phyloP scores from a whole-genome alignment of 2,329 filamentous ascomycete genomes.

The Botrytis squamosa region DNA sequence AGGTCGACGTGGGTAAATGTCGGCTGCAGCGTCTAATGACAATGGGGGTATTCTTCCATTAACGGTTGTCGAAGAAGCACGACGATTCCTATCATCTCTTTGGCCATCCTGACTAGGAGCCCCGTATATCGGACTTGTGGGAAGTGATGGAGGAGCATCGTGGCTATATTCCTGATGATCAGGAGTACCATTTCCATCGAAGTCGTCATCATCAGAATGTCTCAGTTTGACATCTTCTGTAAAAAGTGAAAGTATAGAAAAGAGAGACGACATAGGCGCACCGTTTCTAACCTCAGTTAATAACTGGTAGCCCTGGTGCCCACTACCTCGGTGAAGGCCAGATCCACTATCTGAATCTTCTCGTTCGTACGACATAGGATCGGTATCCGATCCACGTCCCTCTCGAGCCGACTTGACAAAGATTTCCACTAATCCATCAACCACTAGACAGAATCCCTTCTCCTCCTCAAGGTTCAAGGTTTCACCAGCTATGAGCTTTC shows the following conservation, averaged over 20 bases:
- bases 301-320: conserved; percentile 85
- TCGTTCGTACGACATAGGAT: conserved; percentile 43
- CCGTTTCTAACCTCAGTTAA: conserved; percentile 97
- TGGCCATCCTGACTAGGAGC: conserved; percentile 39
- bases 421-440: conserved; percentile 94
- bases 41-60: conserved; percentile 65
- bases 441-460: conserved; percentile 95
- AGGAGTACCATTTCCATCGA: conserved; percentile 36
- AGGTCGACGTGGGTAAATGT: conserved; percentile 32
- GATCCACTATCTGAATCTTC: conserved; percentile 65
- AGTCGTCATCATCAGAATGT: conserved; percentile 58
- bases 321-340: conserved; percentile 57
- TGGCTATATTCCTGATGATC: conserved; percentile 29
- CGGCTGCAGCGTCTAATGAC: conserved; percentile 56
- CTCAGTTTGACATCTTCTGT: conserved; percentile 89
- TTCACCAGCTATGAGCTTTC: conserved; percentile 93
- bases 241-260: conserved; percentile 95
- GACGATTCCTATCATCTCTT: conserved; percentile 54
- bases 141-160: conserved; percentile 38
- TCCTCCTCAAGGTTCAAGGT: conserved; percentile 95
- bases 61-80: conserved; percentile 37
- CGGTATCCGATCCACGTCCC: conserved; percentile 44
- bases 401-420: conserved; percentile 86
- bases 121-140: conserved; percentile 38
- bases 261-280: conserved; percentile 96